phyloP scores from a whole-genome alignment of 352 stramenopile species.

The Pythium dissimile region DNA sequence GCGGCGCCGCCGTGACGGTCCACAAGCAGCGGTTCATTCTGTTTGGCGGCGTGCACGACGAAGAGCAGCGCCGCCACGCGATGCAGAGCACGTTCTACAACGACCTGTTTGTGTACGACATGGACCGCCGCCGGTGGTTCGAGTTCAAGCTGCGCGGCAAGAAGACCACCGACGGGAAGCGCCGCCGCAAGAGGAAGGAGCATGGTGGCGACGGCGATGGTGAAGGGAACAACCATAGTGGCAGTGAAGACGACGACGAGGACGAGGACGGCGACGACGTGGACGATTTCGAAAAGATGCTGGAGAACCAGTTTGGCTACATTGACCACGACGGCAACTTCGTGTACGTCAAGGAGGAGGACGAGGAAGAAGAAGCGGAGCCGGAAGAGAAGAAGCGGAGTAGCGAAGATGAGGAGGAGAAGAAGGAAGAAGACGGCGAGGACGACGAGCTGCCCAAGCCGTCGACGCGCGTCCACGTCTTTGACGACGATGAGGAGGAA shows the following conservation, averaged over 20 bases:
- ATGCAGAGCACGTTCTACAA: slow-evolving; percentile 95
- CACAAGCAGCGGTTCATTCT: slow-evolving; percentile 96
- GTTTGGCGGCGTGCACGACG: slow-evolving; percentile 96
- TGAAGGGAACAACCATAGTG: slow-evolving; percentile 30
- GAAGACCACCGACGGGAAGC: slow-evolving; percentile 59
- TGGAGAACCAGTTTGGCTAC: slow-evolving; percentile 94
- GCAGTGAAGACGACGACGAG: slow-evolving; percentile 40
- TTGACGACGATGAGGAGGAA: slow-evolving; percentile 22
- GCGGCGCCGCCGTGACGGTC: slow-evolving; percentile 76
- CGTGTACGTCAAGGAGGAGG: slow-evolving; percentile 92
- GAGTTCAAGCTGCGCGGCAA: slow-evolving; percentile 87
- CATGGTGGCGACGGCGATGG: slow-evolving; percentile 25
- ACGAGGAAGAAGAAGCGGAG: slow-evolving; percentile 64
- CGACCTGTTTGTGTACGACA: slow-evolving; percentile 96
- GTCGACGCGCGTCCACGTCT: not conserved
- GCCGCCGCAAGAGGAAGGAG: slow-evolving; percentile 61
- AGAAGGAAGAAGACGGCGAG: slow-evolving; percentile 15
- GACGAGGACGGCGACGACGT: slow-evolving; percentile 52
- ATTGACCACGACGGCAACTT: slow-evolving; percentile 94
- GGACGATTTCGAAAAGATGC: slow-evolving; percentile 78
- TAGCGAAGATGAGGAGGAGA: too few relatives aligned
- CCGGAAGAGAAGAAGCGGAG: slow-evolving; percentile 33
- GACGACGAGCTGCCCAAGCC: slow-evolving; percentile 1
- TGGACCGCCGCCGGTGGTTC: slow-evolving; percentile 95
- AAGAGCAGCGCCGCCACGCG: slow-evolving; percentile 80